phyloP scores from a whole-genome alignment of 108 stramenopile genomes.

The Heterococcus sp. region DNA sequence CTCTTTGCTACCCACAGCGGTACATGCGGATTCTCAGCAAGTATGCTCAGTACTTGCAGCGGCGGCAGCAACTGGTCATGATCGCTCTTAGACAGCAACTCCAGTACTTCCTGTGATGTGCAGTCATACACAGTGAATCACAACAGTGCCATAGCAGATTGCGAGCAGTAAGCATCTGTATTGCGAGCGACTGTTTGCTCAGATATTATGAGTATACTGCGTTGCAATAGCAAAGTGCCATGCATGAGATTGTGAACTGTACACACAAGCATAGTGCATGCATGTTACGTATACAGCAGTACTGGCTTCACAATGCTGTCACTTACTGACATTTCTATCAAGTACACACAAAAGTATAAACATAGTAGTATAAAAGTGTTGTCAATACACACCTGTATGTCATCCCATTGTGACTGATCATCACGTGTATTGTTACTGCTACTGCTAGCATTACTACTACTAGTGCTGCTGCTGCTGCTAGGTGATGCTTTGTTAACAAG shows the following conservation, averaged over 20 bases:
- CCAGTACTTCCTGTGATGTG: constrained; percentile 4
- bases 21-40: constrained; percentile 9
- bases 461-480: no score
- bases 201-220: background rate
- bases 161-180: background rate
- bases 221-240: background rate
- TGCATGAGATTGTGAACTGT: background rate
- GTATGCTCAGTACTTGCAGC: constrained; percentile 25
- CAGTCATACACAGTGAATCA: background rate
- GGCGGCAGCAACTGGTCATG: constrained; percentile 25
- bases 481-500: constrained; percentile 37
- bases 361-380: no score
- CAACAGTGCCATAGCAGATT: background rate
- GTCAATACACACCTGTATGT: no score
- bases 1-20: constrained; percentile 16
- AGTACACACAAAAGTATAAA: no score
- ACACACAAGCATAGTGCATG: background rate
- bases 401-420: no score
- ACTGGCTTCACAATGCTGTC: no score
- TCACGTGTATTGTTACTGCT: no score
- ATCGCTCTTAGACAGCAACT: constrained; percentile 23
- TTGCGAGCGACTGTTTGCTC: no score
- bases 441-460: no score
- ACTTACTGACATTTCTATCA: no score
- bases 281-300: background rate